A percentile compares a stretch with the other conserved stretches of the same genome.
Evolutionary conservation across 805 yeast genomes (phyloP).

Genomic region (Teunomyces barrocoloradensis): DNA sequence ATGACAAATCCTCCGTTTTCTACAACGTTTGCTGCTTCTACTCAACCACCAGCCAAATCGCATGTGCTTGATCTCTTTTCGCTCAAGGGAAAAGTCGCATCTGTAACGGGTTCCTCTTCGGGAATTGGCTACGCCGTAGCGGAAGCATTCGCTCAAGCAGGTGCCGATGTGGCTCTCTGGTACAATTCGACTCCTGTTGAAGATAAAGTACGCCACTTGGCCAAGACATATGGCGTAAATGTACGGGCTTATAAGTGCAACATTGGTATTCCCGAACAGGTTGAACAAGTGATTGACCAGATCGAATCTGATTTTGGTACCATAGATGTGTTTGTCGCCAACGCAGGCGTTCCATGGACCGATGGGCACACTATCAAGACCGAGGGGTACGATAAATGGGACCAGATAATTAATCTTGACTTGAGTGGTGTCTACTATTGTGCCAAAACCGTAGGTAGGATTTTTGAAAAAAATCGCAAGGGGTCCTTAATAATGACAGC

Average conservation of each 20-base stretch:
- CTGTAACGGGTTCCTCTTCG: constrained; percentile 80
- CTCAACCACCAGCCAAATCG: constrained; percentile 49
- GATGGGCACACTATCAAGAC: constrained; percentile 47
- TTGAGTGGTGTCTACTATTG: constrained; percentile 43
- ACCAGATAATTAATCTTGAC: constrained; percentile 38
- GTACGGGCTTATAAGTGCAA: constrained; percentile 65
- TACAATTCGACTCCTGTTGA: constrained; percentile 60
- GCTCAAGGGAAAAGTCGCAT: constrained; percentile 77
- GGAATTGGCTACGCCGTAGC: constrained; percentile 85
- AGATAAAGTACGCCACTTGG: constrained; percentile 51
- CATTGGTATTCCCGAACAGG: constrained; percentile 48
- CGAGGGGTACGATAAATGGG: constrained; percentile 34
- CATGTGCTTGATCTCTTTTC: constrained; percentile 68
- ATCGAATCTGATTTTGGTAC: constrained; percentile 70
- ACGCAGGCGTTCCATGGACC: constrained; percentile 64
- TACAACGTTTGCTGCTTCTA: constrained; percentile 38
- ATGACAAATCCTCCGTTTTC: neutral
- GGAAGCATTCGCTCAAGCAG: constrained; percentile 81
- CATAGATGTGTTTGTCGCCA: constrained; percentile 81
- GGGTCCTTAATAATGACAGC: constrained; percentile 47
- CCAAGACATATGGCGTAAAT: constrained; percentile 57
- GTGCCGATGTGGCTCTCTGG: constrained; percentile 77
- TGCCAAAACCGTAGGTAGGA: constrained; percentile 40
- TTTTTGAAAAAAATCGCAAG: constrained; percentile 37
- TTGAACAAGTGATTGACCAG: constrained; percentile 46